Evolutionary conservation across 1,284 basidiomycete genomes (phyloP).

Genomic region (Ceratobasidium sp.): DNA sequence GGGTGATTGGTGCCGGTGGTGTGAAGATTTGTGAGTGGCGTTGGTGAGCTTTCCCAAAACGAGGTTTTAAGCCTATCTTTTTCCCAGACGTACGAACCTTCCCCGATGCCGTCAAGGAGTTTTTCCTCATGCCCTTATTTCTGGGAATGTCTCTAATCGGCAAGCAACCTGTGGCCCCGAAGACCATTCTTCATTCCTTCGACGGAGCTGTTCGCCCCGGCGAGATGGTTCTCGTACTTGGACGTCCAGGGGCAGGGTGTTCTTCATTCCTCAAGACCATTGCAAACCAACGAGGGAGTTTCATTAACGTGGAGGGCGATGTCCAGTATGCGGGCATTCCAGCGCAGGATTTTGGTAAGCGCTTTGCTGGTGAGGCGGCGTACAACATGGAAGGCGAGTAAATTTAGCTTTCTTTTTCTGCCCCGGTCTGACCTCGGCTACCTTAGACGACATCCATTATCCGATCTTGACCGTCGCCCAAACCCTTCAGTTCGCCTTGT

Average conservation of each 20-base stretch:
- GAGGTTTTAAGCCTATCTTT: slow-evolving; percentile 53
- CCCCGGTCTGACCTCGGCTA: slow-evolving; percentile 43
- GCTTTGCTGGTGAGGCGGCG: slow-evolving; percentile 64
- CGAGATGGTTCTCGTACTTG: slow-evolving; percentile 71
- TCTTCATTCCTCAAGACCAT: slow-evolving; percentile 70
- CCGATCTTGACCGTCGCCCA: slow-evolving; percentile 71
- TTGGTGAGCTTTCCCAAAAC: background rate
- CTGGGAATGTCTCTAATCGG: background rate
- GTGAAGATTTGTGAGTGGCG: slow-evolving; percentile 60
- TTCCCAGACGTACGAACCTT: slow-evolving; percentile 61
- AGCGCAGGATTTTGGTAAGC: slow-evolving; percentile 65
- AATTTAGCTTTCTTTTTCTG: slow-evolving; percentile 49
- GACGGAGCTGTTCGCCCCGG: slow-evolving; percentile 55
- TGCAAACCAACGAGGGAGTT: slow-evolving; percentile 65
- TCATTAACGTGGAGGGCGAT: slow-evolving; percentile 61
- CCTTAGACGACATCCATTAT: slow-evolving; percentile 67
- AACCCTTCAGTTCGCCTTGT: slow-evolving; percentile 67
- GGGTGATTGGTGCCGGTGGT: slow-evolving; percentile 62
- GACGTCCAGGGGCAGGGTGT: slow-evolving; percentile 67
- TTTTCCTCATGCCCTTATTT: slow-evolving; percentile 65
- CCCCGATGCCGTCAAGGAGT: slow-evolving; percentile 71
- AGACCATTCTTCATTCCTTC: slow-evolving; percentile 52
- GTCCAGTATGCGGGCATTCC: slow-evolving; percentile 69
- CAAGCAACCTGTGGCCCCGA: slow-evolving; percentile 14
- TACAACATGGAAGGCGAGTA: slow-evolving; percentile 61